These are phyloP conservation scores for Exophiala sp. DNA, from an alignment of 2,329 filamentous ascomycete genomes.

Conservation along the genomic window DNA sequence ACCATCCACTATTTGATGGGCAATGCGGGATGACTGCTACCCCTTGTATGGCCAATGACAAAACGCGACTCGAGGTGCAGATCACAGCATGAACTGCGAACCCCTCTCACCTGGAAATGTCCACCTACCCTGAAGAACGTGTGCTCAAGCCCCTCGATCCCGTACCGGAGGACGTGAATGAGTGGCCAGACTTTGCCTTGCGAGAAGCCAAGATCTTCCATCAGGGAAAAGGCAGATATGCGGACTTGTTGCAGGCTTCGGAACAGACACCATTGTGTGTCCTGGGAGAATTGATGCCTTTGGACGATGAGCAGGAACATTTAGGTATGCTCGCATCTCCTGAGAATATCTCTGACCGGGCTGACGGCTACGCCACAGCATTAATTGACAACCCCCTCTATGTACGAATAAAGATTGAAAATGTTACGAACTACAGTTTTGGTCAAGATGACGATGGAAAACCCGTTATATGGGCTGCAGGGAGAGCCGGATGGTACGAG, in stretches of 20 bases:
- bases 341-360: conserved; percentile 29
- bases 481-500: conserved; percentile 57
- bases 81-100: conserved; percentile 21
- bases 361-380: conserved; percentile 34
- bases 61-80: conserved; percentile 5
- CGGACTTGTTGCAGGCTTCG: conserved; percentile 52
- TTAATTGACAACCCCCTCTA: conserved; percentile 32
- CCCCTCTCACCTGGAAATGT: conserved; percentile 21
- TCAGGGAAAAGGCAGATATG: conserved; percentile 45
- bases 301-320: conserved; percentile 41
- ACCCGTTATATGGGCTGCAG: conserved; percentile 56
- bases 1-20: not conserved
- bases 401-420: conserved; percentile 42
- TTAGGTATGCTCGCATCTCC: conserved; percentile 34
- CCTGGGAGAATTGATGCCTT: conserved; percentile 45
- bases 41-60: not conserved
- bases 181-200: conserved; percentile 57
- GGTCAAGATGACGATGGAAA: conserved; percentile 51
- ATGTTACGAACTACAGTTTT: conserved; percentile 46
- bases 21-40: conserved; percentile 3
- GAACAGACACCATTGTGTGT: conserved; percentile 51
- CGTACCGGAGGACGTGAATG: conserved; percentile 45
- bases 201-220: conserved; percentile 50
- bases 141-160: conserved; percentile 42
- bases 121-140: conserved; percentile 34